phyloP scores from a whole-genome alignment of 208 protist species.

The Cochliopodium minus region DNA sequence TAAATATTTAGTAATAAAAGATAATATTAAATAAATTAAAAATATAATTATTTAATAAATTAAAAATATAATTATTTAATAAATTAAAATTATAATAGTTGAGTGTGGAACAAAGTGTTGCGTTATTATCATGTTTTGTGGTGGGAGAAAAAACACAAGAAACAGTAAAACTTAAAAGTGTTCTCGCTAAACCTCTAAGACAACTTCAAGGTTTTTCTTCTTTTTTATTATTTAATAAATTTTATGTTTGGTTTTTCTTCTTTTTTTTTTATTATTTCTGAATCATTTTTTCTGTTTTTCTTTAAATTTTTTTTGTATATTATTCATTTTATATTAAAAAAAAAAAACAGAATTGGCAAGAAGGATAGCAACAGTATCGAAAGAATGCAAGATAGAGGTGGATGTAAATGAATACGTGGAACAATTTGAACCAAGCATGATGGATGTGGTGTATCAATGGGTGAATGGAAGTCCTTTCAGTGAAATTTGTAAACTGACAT shows the following conservation, averaged over 20 bases:
- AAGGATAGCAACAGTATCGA: constrained; percentile 70
- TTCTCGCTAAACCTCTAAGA: constrained; percentile 29
- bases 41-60: no score
- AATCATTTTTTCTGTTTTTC: background rate
- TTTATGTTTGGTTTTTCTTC: background rate
- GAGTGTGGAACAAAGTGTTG: constrained; percentile 75
- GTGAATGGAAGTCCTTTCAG: constrained; percentile 84
- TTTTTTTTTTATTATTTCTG: background rate
- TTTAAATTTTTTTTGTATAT: background rate
- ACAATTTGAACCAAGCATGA: constrained; percentile 77
- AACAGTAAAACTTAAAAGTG: constrained; percentile 41
- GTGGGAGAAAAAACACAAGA: constrained; percentile 78
- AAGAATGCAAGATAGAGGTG: constrained; percentile 65
- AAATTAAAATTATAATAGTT: no score
- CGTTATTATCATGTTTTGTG: constrained; percentile 78
- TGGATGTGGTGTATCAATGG: constrained; percentile 88
- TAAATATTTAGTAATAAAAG: no score
- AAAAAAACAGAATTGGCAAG: constrained; percentile 48
- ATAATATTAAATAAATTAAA: no score
- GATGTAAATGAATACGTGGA: constrained; percentile 65
- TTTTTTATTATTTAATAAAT: background rate
- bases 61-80: no score
- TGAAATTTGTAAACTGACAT: constrained; percentile 85
- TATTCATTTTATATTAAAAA: background rate
- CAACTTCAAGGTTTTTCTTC: constrained; percentile 23